These are phyloP conservation scores for Protea cynaroides DNA, from an alignment of 164 flowering plant genomes.

Conservation along the genomic window DNA sequence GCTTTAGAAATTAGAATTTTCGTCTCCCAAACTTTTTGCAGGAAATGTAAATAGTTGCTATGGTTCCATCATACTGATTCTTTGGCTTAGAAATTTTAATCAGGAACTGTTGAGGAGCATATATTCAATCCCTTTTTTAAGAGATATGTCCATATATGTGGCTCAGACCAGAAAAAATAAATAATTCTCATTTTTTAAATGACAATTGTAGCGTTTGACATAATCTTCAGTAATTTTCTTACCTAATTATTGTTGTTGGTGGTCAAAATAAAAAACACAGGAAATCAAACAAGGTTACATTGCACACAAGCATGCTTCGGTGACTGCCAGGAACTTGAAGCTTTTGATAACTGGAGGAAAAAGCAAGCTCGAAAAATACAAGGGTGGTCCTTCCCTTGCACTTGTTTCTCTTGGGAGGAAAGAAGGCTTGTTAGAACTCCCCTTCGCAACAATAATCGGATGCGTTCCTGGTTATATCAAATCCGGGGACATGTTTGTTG, in stretches of 20 bases:
- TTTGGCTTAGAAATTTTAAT: no score
- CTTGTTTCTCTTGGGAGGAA: slow-evolving; percentile 77
- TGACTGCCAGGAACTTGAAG: slow-evolving; percentile 68
- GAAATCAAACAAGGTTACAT: slow-evolving; percentile 74
- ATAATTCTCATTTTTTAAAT: no score
- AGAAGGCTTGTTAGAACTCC: slow-evolving; percentile 69
- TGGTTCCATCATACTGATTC: no score
- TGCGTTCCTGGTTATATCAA: slow-evolving; percentile 66
- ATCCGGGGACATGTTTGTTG: slow-evolving; percentile 12
- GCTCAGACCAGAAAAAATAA: no score
- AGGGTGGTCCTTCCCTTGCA: slow-evolving; percentile 38
- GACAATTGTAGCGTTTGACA: neutral
- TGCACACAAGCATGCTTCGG: slow-evolving; percentile 60
- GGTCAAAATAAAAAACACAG: slow-evolving; percentile 24
- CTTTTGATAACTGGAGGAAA: slow-evolving; percentile 44
- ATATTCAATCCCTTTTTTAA: no score
- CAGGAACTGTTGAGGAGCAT: no score
- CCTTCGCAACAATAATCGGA: slow-evolving; percentile 47
- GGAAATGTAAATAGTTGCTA: no score
- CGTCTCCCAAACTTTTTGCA: no score
- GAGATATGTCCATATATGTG: no score
- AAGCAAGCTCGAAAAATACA: slow-evolving; percentile 42
- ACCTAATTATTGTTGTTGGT: neutral
- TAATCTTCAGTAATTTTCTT: neutral
- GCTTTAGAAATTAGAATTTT: no score